Evolutionary conservation across 768 basidiomycete genomes (phyloP).

Genomic region (Mycena epipterygia): DNA sequence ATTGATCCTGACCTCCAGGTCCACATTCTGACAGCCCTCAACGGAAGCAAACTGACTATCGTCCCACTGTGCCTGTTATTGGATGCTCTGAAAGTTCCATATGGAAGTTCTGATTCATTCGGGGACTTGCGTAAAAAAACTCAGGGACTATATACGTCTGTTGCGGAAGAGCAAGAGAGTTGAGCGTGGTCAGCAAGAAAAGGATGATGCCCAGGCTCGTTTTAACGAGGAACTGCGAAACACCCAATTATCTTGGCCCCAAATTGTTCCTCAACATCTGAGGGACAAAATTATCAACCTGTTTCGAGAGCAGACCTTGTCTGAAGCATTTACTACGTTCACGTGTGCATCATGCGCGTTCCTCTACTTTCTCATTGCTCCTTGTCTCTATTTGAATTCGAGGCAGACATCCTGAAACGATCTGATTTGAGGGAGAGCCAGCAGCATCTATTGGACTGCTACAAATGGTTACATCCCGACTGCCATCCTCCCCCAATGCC

Average conservation of each 20-base stretch:
- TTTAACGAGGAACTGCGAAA: neutral
- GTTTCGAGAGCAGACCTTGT: neutral
- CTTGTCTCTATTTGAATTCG: neutral
- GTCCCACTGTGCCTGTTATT: too few species aligned
- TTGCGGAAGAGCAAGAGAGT: neutral
- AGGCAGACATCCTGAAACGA: neutral
- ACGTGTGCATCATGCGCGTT: neutral
- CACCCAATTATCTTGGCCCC: constrained; percentile 3
- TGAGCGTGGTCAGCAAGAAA: neutral
- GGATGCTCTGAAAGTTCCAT: too few species aligned
- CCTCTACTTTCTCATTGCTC: constrained; percentile 1
- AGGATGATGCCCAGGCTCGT: neutral
- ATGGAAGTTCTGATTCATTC: too few species aligned
- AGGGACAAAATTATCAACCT: constrained; percentile 8
- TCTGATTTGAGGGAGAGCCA: neutral
- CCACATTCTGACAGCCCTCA: neutral
- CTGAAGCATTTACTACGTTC: too few species aligned
- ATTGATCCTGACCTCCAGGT: constrained; percentile 7
- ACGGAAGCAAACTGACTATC: neutral
- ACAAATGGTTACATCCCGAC: constrained; percentile 8
- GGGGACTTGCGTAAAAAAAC: neutral
- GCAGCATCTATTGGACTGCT: neutral
- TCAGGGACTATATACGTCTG: neutral
- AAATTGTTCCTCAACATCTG: neutral
- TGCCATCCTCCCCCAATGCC: neutral